Evolutionary conservation across 2,329 filamentous ascomycete species (phyloP), one percentile per base, ranked within the genome.

Genomic region (Colletotrichum cereale): DNA sequence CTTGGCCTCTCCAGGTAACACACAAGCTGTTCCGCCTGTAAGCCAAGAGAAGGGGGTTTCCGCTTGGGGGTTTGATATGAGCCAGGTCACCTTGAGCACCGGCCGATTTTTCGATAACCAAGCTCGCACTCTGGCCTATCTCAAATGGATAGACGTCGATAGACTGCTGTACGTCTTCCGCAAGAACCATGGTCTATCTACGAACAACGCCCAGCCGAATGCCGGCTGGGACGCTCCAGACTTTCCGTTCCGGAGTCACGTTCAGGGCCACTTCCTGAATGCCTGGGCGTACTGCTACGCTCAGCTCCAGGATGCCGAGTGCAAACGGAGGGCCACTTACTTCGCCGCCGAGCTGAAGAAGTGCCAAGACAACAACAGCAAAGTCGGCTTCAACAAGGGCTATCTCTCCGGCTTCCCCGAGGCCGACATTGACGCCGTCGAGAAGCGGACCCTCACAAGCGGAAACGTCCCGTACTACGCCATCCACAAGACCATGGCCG

Each of bases 391-490:
- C 66, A 78, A 55, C 4, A 57, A 78, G 0, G 86, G 86, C 0
- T 88, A 88, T 67, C 77, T 88, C 0, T 85, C 83, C 4, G 86
- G 85, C 2, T 88, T 87, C 40, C 85, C 86, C 0, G 86, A 88
- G 73, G 86, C 84, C 0, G 86, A 88, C 18, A 84, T 88, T 53
- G 76, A 73, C 1, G 79, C 78, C 0, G 77, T 88, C 1, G 85
- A 87, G 66, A 75, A 77, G 0, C 77, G 85, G 0, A 85, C 79
- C 0, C 77, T 87, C 16, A 80, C 42, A 62, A 86, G 84, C 52
- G 85, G 86, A 36, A 87, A 87, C 57, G 86, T 88, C 0, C 85
- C 86, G 0, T 88, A 87, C 76, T 88, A 88, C 70, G 82, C 83
- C 29, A 80, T 88, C n/a, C 86, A 88, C 78, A 88, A 88, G 78